Evolutionary conservation across 441 rosid species (phyloP), one percentile per base, ranked within the genome.

Genomic region (Croton laevigatus): DNA sequence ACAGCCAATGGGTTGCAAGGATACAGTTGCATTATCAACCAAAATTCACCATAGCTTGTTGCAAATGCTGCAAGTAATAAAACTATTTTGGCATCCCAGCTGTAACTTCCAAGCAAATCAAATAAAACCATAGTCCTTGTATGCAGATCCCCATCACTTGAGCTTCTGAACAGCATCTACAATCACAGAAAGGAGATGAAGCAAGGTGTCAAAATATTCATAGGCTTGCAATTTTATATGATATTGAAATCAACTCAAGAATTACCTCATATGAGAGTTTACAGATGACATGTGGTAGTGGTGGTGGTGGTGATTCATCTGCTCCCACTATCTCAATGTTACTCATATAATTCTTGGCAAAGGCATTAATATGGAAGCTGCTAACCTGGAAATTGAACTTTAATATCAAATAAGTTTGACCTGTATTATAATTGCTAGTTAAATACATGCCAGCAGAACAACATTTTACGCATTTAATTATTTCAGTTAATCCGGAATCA

Each of bases 51-150:
- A 69, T 85, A 91, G 82, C 63, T 73, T 62, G 80, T 66, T 63
- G 88, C 84, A 73, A 91, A 83, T 73, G 90, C 91, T 73, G 94
- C 90, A 55, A 93, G 89, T 48, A 84, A 76, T 71, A 93, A 62
- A 53, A 66, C 89, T 70, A 87, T 54, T 81, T 93, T 91, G 22
- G 89, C 91, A 71, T 85, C 97, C 98, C 97, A 93, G 76, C 78
- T 75, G 68, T 86, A 86, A 46, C 72, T 81, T 60, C 83, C 82
- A 40, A 93, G 86, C 76, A 76, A 79, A 79, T 89, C 88, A 22
- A 93, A 85, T 78, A 86, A 45, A 66, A 22, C 44, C 87, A 91
- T 82, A 49, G 93, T 87, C 68, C 86, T 79, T 0, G 72, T n/a
- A 27, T 83, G 90, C 59, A 82, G 70, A 71, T 87, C 77, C 32